phyloP scores from a whole-genome alignment of 331 rosid genomes.

The Quercus tomentella region DNA sequence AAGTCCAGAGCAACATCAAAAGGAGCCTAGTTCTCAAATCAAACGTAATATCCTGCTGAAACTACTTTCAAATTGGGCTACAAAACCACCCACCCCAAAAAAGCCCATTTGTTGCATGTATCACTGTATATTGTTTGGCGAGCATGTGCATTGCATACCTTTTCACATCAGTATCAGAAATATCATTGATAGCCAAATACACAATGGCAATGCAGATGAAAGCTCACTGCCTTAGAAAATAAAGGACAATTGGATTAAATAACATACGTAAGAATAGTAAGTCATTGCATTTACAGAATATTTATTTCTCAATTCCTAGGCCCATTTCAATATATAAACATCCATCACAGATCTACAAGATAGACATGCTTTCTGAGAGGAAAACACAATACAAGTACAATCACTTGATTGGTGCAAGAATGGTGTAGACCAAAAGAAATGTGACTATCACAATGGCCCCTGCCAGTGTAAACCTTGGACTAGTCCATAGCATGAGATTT shows the following conservation, averaged over 20 bases:
- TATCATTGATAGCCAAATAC: not conserved
- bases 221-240: not conserved
- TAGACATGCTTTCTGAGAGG: not conserved
- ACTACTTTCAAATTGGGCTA: too few relatives aligned
- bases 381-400: not conserved
- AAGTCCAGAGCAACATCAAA: not conserved
- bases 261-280: not conserved
- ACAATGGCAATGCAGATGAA: not conserved
- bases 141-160: not conserved
- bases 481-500: slow-evolving; percentile 74
- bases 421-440: slow-evolving; percentile 74
- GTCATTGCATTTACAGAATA: not conserved
- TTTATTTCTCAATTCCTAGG: not conserved
- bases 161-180: not conserved
- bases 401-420: slow-evolving; percentile 71
- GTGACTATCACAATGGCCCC: slow-evolving; percentile 74
- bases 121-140: not conserved
- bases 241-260: not conserved
- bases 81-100: too few relatives aligned
- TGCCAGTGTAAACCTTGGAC: slow-evolving; percentile 75
- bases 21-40: not conserved
- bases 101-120: too few relatives aligned
- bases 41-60: not conserved
- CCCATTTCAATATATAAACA: not conserved
- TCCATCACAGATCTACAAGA: not conserved